Evolutionary conservation across 2,329 filamentous ascomycete genomes (phyloP).

Genomic region (Fusarium austroafricanum): DNA sequence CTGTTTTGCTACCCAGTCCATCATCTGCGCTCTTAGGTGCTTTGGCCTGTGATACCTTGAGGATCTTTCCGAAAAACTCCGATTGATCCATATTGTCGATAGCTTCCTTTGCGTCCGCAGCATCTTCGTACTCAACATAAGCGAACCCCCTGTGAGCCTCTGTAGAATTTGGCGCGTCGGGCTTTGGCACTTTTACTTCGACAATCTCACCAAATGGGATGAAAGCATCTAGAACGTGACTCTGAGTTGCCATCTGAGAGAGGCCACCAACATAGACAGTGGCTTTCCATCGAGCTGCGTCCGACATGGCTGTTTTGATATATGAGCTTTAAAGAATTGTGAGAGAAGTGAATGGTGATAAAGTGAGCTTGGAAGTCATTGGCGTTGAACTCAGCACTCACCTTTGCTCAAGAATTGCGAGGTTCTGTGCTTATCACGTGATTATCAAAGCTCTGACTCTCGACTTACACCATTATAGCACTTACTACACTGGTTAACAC

Average conservation of each 20-base stretch:
- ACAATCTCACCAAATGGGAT: conserved; percentile 96
- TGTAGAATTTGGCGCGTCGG: conserved; percentile 80
- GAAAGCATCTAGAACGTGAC: conserved; percentile 88
- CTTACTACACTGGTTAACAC: no score
- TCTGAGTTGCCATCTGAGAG: conserved; percentile 78
- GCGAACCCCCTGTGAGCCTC: conserved; percentile 92
- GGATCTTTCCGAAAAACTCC: conserved; percentile 90
- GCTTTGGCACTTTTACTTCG: conserved; percentile 90
- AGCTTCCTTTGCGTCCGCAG: conserved; percentile 88
- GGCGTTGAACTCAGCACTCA: conserved; percentile 19
- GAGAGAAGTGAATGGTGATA: conserved; percentile 1
- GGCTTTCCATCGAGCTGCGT: conserved; percentile 84
- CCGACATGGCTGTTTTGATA: conserved; percentile 70
- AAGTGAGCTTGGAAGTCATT: conserved; percentile 9
- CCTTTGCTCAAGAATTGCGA: conserved; percentile 11
- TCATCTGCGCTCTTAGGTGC: conserved; percentile 89
- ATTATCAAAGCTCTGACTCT: conserved; percentile 1
- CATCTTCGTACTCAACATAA: conserved; percentile 93
- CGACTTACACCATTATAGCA: no score
- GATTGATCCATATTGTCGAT: conserved; percentile 99
- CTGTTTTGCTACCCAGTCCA: conserved; percentile 90
- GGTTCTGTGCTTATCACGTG: conserved; percentile 39
- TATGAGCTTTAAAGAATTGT: conserved; percentile 1
- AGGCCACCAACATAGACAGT: conserved; percentile 95
- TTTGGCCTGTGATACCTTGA: conserved; percentile 93